These are phyloP conservation scores for Ustilago tritici DNA, from an alignment of 1,284 basidiomycete species.

Conservation along the genomic window DNA sequence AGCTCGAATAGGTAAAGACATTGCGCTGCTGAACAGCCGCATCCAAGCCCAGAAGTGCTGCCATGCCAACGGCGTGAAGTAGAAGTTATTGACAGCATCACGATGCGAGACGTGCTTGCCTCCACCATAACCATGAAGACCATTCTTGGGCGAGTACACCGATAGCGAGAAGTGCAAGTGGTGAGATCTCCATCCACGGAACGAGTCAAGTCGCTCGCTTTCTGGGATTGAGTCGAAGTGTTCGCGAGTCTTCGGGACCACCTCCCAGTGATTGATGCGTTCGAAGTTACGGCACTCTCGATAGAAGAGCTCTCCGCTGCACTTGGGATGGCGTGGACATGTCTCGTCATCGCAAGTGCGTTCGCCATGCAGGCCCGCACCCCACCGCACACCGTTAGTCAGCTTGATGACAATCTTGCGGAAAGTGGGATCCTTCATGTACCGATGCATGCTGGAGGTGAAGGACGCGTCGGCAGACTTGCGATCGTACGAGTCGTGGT, in stretches of 20 bases:
- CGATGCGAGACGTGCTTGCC: conserved; percentile 12
- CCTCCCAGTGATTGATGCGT: conserved; percentile 85
- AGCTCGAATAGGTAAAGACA: conserved; percentile 87
- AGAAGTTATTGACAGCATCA: conserved; percentile 77
- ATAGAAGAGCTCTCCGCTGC: conserved; percentile 77
- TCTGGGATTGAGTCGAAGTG: conserved; percentile 70
- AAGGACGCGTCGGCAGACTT: conserved; percentile 31
- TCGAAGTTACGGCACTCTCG: conserved; percentile 84
- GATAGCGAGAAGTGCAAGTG: conserved; percentile 94
- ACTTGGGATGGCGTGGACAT: conserved; percentile 74
- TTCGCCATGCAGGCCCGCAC: conserved; percentile 86
- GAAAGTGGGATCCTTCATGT: conserved; percentile 61
- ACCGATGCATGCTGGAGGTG: conserved; percentile 39
- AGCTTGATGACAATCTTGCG: conserved; percentile 74
- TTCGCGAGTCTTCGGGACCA: conserved; percentile 76
- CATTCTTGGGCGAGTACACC: conserved; percentile 74
- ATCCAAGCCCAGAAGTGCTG: conserved; percentile 95
- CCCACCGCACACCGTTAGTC: conserved; percentile 88
- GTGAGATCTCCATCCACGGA: conserved; percentile 88
- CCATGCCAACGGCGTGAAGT: conserved; percentile 87
- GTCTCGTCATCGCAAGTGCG: conserved; percentile 81
- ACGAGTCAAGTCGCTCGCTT: conserved; percentile 77
- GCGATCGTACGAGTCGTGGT: conserved; percentile 39
- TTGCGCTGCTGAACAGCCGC: conserved; percentile 81
- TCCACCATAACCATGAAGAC: conserved; percentile 61